Conservation (phyloP, 306 rosid species). For the Vigna mungo region DNA sequence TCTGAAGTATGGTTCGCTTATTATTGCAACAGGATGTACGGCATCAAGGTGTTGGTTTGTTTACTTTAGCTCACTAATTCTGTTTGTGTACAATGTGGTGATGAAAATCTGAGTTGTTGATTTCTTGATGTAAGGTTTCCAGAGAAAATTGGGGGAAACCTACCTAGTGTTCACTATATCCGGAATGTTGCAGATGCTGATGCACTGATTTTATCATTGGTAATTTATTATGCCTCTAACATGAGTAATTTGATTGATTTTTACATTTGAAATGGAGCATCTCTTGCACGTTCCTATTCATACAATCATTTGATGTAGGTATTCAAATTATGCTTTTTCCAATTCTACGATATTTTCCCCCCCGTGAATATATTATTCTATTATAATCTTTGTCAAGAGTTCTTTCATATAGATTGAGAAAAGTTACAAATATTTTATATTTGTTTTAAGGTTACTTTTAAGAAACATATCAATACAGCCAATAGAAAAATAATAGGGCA, state of each 20-base stretch:
- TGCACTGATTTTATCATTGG: slow-evolving; percentile 76
- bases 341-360: slow-evolving; percentile 1
- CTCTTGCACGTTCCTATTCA: neutral
- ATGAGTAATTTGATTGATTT: slow-evolving; percentile 32
- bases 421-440: slow-evolving; percentile 17
- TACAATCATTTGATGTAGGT: slow-evolving; percentile 21
- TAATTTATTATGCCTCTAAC: slow-evolving; percentile 39
- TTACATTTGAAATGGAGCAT: slow-evolving; percentile 13
- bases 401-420: slow-evolving; percentile 32
- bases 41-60: slow-evolving; percentile 71
- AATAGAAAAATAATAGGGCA: slow-evolving; percentile 10
- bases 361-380: slow-evolving; percentile 19
- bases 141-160: slow-evolving; percentile 87
- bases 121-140: slow-evolving; percentile 70
- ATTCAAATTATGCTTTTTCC: slow-evolving; percentile 14
- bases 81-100: slow-evolving; percentile 28
- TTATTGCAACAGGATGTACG: slow-evolving; percentile 86
- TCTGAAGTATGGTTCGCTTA: slow-evolving; percentile 84
- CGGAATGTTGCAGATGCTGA: slow-evolving; percentile 97
- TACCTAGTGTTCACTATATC: slow-evolving; percentile 89
- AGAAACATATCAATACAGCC: neutral
- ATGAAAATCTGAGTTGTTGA: slow-evolving; percentile 38
- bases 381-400: slow-evolving; percentile 23
- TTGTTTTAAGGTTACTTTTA: slow-evolving; percentile 33
- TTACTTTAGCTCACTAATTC: slow-evolving; percentile 27